Conservation (phyloP, 2,329 filamentous ascomycete species). For the Madurella fahalii region DNA sequence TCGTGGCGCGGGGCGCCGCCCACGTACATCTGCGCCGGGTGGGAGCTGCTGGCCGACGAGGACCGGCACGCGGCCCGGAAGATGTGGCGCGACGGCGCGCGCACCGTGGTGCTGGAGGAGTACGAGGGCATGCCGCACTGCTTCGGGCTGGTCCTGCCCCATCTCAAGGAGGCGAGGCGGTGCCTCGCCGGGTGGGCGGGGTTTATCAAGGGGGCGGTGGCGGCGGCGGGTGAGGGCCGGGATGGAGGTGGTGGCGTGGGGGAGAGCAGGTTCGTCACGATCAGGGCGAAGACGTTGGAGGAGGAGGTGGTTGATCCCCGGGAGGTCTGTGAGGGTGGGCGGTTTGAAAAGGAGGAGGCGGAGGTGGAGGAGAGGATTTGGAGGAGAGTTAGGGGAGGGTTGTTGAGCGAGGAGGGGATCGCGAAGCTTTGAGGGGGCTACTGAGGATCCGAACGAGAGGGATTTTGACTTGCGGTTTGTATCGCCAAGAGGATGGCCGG, state of each 20-base stretch:
- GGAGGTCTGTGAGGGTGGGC: constrained; percentile 38
- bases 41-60: constrained; percentile 70
- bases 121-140: constrained; percentile 80
- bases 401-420: constrained; percentile 20
- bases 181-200: constrained; percentile 53
- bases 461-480: background rate
- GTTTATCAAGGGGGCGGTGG: constrained; percentile 49
- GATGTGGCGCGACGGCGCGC: constrained; percentile 53
- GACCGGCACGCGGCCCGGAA: constrained; percentile 55
- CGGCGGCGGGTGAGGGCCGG: constrained; percentile 17
- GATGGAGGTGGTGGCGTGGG: constrained; percentile 21
- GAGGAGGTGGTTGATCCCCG: constrained; percentile 44
- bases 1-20: constrained; percentile 52
- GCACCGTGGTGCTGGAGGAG: constrained; percentile 59
- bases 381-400: constrained; percentile 17
- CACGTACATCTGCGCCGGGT: constrained; percentile 63
- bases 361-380: constrained; percentile 12
- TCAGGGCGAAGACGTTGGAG: constrained; percentile 49
- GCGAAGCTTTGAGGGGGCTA: constrained; percentile 31
- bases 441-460: background rate
- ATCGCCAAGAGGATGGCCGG: background rate
- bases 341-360: constrained; percentile 14
- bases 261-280: constrained; percentile 37
- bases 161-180: constrained; percentile 41
- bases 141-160: constrained; percentile 57